These are phyloP conservation scores for Penicillium sp. DNA, from an alignment of 2,329 filamentous ascomycete species.

Conservation along the genomic window DNA sequence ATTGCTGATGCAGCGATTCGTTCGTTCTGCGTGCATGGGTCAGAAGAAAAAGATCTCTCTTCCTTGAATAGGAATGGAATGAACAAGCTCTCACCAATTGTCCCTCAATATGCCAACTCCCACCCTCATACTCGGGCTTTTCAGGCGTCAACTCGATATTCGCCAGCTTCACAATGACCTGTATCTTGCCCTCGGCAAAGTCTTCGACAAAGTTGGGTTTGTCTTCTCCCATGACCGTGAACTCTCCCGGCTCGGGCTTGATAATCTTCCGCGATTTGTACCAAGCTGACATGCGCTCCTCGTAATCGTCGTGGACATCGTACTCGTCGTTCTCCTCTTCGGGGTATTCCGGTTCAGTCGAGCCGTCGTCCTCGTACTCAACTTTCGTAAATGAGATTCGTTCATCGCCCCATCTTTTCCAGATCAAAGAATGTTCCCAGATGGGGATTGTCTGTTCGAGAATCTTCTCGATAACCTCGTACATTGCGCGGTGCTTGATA, in stretches of 20 bases:
- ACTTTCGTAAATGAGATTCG: slow-evolving; percentile 17
- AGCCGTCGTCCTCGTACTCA: slow-evolving; percentile 11
- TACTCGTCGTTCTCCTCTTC: not conserved
- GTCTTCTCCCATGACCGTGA: not conserved
- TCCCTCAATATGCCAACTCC: slow-evolving; percentile 51
- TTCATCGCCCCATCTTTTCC: not conserved
- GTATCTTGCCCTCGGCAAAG: slow-evolving; percentile 39
- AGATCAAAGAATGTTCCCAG: slow-evolving; percentile 44
- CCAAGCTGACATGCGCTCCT: not conserved
- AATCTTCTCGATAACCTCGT: slow-evolving; percentile 40
- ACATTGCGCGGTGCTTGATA: slow-evolving; percentile 33
- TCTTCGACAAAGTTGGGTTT: slow-evolving; percentile 24
- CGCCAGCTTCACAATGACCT: slow-evolving; percentile 63
- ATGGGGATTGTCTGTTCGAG: slow-evolving; percentile 46
- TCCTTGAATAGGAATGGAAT: no score
- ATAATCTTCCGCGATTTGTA: not conserved
- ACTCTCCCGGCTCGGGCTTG: slow-evolving; percentile 18
- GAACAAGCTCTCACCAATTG: slow-evolving; percentile 21
- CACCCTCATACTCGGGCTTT: slow-evolving; percentile 56
- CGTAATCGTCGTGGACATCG: not conserved
- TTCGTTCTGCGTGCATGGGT: slow-evolving; percentile 51
- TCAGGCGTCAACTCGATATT: slow-evolving; percentile 63
- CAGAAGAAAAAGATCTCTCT: not conserved
- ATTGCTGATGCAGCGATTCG: slow-evolving; percentile 63
- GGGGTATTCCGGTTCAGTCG: slow-evolving; percentile 1